Conservation (phyloP, 2,329 filamentous ascomycete species). For the Penicillium sp. region DNA sequence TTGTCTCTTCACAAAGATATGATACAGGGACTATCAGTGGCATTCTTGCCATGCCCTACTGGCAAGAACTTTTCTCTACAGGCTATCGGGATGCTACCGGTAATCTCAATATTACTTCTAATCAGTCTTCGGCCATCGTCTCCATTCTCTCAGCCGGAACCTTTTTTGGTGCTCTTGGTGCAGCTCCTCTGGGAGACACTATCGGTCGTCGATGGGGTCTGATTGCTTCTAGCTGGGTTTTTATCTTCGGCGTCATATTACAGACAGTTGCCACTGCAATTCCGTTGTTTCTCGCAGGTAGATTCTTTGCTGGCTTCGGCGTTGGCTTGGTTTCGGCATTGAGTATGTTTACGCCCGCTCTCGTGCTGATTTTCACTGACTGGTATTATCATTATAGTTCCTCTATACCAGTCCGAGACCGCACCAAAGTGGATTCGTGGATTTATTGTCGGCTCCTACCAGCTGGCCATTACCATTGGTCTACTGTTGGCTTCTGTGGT, state of each 20-base stretch:
- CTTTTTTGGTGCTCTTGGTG: conserved; percentile 62
- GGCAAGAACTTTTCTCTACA: conserved; percentile 32
- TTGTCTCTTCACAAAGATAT: conserved; percentile 27
- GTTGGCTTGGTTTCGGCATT: conserved; percentile 74
- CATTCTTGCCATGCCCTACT: conserved; percentile 54
- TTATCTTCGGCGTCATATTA: conserved; percentile 38
- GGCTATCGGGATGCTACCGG: conserved; percentile 36
- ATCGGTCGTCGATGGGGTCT: conserved; percentile 47
- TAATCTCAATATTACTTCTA: conserved; percentile 54
- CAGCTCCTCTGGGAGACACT: conserved; percentile 39
- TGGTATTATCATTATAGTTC: conserved; percentile 20
- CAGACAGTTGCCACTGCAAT: conserved; percentile 36
- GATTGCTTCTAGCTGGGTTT: conserved; percentile 36
- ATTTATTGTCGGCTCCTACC: conserved; percentile 75
- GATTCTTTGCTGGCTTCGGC: conserved; percentile 57
- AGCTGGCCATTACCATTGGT: conserved; percentile 79
- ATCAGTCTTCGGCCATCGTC: conserved; percentile 37
- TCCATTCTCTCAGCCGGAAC: conserved; percentile 67
- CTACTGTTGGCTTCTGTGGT: conserved; percentile 73
- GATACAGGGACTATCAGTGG: conserved; percentile 59
- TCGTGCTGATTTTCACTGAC: conserved; percentile 42
- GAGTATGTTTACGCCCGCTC: too few species aligned
- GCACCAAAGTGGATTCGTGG: conserved; percentile 72
- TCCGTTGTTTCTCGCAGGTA: conserved; percentile 51
- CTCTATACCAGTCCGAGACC: conserved; percentile 81